phyloP scores from a whole-genome alignment of 2,329 filamentous ascomycete species.

The Leptosphaerulina australis region DNA sequence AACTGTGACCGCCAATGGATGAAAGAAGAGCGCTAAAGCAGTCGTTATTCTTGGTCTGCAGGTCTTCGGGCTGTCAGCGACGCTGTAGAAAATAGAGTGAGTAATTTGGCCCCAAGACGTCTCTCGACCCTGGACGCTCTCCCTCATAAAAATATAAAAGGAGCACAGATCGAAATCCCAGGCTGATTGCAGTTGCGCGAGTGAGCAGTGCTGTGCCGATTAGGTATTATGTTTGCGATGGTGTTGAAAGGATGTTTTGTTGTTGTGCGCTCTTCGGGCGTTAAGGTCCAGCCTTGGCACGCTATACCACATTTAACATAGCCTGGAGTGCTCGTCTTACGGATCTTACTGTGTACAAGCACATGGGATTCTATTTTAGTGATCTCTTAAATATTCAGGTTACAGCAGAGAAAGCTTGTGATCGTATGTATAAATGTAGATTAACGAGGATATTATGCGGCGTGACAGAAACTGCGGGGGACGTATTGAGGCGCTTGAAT shows the following conservation, averaged over 20 bases:
- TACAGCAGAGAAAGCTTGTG: too few relatives aligned
- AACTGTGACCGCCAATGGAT: constrained; percentile 5
- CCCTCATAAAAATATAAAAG: background rate
- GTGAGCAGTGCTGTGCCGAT: background rate
- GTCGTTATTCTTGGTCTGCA: constrained; percentile 13
- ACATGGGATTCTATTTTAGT: background rate
- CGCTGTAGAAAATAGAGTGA: constrained; percentile 11
- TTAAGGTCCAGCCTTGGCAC: background rate
- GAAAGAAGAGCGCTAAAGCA: constrained; percentile 10
- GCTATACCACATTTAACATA: constrained; percentile 14
- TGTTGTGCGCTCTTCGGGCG: constrained; percentile 13
- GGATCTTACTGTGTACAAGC: background rate
- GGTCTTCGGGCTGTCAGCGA: constrained; percentile 28
- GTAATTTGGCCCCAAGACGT: background rate
- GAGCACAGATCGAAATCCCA: too few relatives aligned
- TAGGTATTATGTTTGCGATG: constrained; percentile 12
- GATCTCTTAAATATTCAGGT: too few relatives aligned
- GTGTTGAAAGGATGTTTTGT: constrained; percentile 20
- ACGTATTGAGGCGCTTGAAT: constrained; percentile 12
- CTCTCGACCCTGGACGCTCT: background rate
- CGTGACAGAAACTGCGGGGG: background rate
- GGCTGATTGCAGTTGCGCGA: background rate
- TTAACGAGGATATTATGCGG: constrained; percentile 1
- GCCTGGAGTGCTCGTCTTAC: constrained; percentile 4
- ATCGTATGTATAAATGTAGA: background rate